Conservation (phyloP, 495 filamentous ascomycete genomes). For the Neurospora tetrasperma region DNA sequence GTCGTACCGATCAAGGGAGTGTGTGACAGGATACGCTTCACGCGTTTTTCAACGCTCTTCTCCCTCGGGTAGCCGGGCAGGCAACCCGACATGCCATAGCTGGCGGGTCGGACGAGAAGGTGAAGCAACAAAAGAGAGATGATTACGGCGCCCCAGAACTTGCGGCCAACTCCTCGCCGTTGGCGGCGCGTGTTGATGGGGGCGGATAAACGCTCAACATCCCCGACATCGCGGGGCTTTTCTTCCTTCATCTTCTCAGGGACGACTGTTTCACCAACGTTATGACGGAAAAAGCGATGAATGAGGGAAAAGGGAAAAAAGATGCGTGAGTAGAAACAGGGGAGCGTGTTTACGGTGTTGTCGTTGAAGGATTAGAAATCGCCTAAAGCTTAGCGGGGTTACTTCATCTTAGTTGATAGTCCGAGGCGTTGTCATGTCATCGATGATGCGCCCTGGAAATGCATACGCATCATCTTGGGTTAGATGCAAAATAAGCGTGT, state of each 20-base stretch:
- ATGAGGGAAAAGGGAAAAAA: background rate
- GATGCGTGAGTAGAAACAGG: background rate
- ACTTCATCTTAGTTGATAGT: background rate
- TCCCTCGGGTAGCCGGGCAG: background rate
- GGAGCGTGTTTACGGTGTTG: background rate
- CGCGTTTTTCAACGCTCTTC: constrained; percentile 51
- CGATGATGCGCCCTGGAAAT: background rate
- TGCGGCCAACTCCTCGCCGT: background rate
- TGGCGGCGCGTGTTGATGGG: background rate
- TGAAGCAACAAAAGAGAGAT: constrained; percentile 4
- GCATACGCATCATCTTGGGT: background rate
- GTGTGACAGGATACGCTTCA: constrained; percentile 54
- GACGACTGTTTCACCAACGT: background rate
- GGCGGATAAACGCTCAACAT: background rate
- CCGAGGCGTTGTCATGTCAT: background rate
- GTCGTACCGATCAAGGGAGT: constrained; percentile 69
- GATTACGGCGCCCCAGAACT: background rate
- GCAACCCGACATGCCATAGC: constrained; percentile 2
- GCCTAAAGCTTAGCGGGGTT: constrained; percentile 1
- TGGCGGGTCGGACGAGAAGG: background rate
- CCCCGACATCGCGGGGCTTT: background rate
- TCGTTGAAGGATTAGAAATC: background rate
- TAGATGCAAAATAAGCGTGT: background rate
- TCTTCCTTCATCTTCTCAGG: background rate
- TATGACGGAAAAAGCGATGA: background rate